phyloP scores from a whole-genome alignment of 2,329 filamentous ascomycete species.

The Fusarium pilosicola region DNA sequence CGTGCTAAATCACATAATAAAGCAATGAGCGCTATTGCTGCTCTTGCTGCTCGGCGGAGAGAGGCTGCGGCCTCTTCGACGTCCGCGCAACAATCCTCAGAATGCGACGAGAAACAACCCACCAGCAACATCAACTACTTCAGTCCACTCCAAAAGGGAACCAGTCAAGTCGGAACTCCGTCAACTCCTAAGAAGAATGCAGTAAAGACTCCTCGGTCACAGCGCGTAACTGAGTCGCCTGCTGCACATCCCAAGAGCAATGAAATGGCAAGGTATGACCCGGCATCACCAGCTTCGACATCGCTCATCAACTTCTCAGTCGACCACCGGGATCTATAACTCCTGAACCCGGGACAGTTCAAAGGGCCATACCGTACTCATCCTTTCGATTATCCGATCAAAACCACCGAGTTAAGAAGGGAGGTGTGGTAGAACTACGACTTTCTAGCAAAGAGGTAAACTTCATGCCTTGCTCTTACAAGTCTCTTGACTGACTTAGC shows the following conservation, averaged over 20 bases:
- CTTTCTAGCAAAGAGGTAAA: constrained; percentile 62
- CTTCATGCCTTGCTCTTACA: neutral
- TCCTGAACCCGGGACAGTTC: constrained; percentile 3
- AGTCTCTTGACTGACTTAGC: constrained; percentile 29
- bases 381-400: constrained; percentile 58
- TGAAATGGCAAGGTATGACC: constrained; percentile 24
- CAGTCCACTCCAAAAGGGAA: constrained; percentile 40
- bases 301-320: constrained; percentile 19
- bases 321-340: neutral
- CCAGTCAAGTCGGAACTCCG: constrained; percentile 9
- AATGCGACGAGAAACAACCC: constrained; percentile 33
- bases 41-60: constrained; percentile 50
- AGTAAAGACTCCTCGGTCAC: constrained; percentile 18
- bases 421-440: constrained; percentile 55
- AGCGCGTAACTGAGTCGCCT: constrained; percentile 18
- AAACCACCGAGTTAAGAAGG: constrained; percentile 53
- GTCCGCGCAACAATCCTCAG: constrained; percentile 12
- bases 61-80: constrained; percentile 27
- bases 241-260: constrained; percentile 14
- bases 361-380: constrained; percentile 50
- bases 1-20: neutral
- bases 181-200: constrained; percentile 33
- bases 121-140: constrained; percentile 45
- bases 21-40: constrained; percentile 51
- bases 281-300: neutral